A percentile compares a stretch with the other conserved stretches of the same genome.
Conservation (phyloP, 352 stramenopile species). For the Globisporangium ultimum region DNA sequence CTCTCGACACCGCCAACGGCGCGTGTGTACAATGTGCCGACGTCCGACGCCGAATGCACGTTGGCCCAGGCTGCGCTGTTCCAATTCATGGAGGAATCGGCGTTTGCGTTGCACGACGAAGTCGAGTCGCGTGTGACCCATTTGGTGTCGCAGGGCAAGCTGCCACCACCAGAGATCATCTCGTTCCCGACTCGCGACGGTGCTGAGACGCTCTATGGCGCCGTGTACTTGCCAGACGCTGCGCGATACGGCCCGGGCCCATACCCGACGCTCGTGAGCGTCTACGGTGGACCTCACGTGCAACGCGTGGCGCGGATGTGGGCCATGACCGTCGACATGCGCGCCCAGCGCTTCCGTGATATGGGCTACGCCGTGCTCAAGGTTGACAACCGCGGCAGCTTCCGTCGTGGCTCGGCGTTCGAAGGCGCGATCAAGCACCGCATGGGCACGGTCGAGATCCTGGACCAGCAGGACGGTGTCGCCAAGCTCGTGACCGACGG, state of each 20-base stretch:
- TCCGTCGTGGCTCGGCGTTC: slow-evolving; percentile 89
- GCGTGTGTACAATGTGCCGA: slow-evolving; percentile 44
- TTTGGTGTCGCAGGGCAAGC: slow-evolving; percentile 43
- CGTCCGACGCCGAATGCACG: slow-evolving; percentile 31
- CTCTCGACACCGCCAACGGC: slow-evolving; percentile 61
- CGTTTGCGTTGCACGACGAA: slow-evolving; percentile 55
- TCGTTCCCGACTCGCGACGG: slow-evolving; percentile 84
- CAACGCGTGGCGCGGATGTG: slow-evolving; percentile 93
- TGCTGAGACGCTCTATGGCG: slow-evolving; percentile 85
- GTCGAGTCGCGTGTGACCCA: slow-evolving; percentile 56
- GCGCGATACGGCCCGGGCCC: slow-evolving; percentile 84
- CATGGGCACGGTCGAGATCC: slow-evolving; percentile 90
- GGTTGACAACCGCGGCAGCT: slow-evolving; percentile 95
- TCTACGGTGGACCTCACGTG: slow-evolving; percentile 97
- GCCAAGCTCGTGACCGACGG: slow-evolving; percentile 79
- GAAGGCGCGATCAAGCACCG: slow-evolving; percentile 92
- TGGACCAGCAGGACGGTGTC: slow-evolving; percentile 83
- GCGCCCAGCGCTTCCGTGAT: slow-evolving; percentile 89
- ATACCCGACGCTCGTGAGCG: slow-evolving; percentile 94
- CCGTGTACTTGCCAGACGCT: slow-evolving; percentile 91
- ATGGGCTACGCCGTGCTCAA: slow-evolving; percentile 96
- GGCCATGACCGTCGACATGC: slow-evolving; percentile 92
- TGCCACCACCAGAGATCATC: slow-evolving; percentile 64
- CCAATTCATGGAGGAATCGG: slow-evolving; percentile 31
- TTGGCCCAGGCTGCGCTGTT: slow-evolving; percentile 30